Percentiles rank a stretch among this genome's conserved stretches.
Evolutionary conservation across 495 filamentous ascomycete species (phyloP).

Genomic region (Cryomyces antarcticus): DNA sequence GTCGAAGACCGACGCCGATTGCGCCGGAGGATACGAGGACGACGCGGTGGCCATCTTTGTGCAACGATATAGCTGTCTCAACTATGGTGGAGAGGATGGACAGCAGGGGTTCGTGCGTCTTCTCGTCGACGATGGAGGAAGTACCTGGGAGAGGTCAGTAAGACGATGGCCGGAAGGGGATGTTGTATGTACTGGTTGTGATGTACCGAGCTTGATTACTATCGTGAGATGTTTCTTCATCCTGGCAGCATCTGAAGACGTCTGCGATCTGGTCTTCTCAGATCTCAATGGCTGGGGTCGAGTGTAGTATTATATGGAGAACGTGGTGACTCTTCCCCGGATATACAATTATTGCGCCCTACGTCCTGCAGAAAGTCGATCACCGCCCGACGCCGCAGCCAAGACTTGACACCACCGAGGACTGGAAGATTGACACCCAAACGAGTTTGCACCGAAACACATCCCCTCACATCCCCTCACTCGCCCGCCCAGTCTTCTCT

Average conservation of each 20-base stretch:
- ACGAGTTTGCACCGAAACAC: too few species aligned
- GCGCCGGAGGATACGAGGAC: conserved; percentile 92
- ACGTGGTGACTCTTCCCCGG: too few species aligned
- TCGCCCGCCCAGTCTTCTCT: too few species aligned
- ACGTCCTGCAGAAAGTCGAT: too few species aligned
- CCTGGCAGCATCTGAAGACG: conserved; percentile 18
- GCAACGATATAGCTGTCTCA: conserved; percentile 69
- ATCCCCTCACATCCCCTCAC: too few species aligned
- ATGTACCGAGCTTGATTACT: conserved; percentile 79
- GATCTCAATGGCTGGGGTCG: too few species aligned
- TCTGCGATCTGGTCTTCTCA: too few species aligned
- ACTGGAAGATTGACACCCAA: too few species aligned
- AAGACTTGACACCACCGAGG: too few species aligned
- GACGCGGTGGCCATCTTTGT: conserved; percentile 80
- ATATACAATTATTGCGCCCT: too few species aligned
- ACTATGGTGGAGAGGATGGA: conserved; percentile 80
- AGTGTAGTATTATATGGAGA: too few species aligned
- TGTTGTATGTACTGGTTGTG: conserved; percentile 2
- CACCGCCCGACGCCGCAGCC: too few species aligned
- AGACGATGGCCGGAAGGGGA: background rate
- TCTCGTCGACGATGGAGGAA: conserved; percentile 93
- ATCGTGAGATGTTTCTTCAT: conserved; percentile 48
- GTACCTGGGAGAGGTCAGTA: conserved; percentile 39
- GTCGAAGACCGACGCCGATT: conserved; percentile 74
- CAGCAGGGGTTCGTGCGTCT: conserved; percentile 87